phyloP scores from a whole-genome alignment of 768 basidiomycete species.

The Serendipita sp. region DNA sequence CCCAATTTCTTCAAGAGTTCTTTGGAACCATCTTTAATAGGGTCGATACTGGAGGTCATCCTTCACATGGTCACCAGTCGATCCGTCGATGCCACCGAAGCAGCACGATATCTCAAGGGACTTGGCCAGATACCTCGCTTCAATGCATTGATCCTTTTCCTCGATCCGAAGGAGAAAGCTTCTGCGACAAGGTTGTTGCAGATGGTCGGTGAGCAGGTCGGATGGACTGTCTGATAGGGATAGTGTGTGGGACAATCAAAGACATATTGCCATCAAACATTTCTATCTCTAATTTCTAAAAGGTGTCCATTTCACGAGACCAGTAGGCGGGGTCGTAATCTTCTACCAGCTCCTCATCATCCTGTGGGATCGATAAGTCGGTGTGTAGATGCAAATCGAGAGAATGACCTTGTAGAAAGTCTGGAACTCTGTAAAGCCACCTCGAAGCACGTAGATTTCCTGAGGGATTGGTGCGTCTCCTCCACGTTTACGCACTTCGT shows the following conservation, averaged over 20 bases:
- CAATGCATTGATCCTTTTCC: slow-evolving; percentile 43
- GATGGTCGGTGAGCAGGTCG: neutral
- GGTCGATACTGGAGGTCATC: slow-evolving; percentile 14
- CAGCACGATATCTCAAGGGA: slow-evolving; percentile 39
- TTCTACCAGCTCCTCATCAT: neutral
- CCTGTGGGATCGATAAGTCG: neutral
- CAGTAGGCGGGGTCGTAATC: neutral
- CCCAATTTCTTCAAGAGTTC: slow-evolving; percentile 54
- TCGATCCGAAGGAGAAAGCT: slow-evolving; percentile 40
- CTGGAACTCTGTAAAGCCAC: slow-evolving; percentile 63
- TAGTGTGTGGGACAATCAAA: neutral
- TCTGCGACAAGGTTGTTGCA: neutral
- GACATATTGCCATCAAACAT: neutral
- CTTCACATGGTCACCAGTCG: neutral
- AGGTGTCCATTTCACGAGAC: neutral
- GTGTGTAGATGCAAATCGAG: too few relatives aligned
- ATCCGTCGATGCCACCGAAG: slow-evolving; percentile 21
- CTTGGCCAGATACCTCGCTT: slow-evolving; percentile 38
- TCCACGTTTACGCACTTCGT: slow-evolving; percentile 27
- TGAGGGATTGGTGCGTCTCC: slow-evolving; percentile 21
- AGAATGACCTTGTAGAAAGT: slow-evolving; percentile 26
- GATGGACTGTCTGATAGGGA: neutral
- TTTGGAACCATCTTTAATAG: slow-evolving; percentile 48
- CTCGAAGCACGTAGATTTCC: slow-evolving; percentile 48
- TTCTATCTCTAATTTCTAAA: neutral